phyloP scores from a whole-genome alignment of 192 early-diverging fungal genomes.

The Thamnidium elegans region DNA sequence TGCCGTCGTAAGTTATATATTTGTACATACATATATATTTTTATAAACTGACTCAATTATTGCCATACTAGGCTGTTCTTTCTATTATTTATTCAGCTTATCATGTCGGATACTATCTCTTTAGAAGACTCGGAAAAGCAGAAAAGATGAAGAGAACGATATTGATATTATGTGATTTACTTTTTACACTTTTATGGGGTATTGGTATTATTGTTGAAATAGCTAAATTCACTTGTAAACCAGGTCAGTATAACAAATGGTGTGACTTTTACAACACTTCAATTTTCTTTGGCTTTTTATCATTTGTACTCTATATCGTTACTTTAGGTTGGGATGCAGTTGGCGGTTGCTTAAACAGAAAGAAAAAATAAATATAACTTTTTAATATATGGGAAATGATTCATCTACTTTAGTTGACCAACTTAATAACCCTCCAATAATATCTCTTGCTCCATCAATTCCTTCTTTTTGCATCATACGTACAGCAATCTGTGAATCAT shows the following conservation, averaged over 20 bases:
- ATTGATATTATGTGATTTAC: slow-evolving; percentile 25
- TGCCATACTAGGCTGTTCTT: slow-evolving; percentile 12
- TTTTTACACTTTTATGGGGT: slow-evolving; percentile 38
- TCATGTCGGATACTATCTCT: slow-evolving; percentile 17
- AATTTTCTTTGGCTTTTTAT: slow-evolving; percentile 39
- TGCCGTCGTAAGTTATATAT: slow-evolving; percentile 25
- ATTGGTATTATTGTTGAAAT: slow-evolving; percentile 32
- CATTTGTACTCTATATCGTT: slow-evolving; percentile 26
- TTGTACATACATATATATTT: background rate
- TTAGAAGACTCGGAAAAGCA: slow-evolving; percentile 19
- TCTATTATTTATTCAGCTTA: slow-evolving; percentile 23
- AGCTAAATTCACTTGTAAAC: slow-evolving; percentile 18
- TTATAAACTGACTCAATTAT: background rate
- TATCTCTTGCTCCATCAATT: slow-evolving; percentile 65
- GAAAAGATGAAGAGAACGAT: slow-evolving; percentile 31
- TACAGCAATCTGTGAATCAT: slow-evolving; percentile 88
- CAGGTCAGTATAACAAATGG: slow-evolving; percentile 30
- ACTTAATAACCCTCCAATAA: slow-evolving; percentile 75
- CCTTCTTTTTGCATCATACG: slow-evolving; percentile 66
- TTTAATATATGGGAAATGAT: slow-evolving; percentile 79
- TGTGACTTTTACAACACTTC: slow-evolving; percentile 43
- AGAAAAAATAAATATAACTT: background rate
- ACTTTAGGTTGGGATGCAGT: slow-evolving; percentile 31
- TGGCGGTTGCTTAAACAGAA: slow-evolving; percentile 14
- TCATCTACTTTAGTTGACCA: slow-evolving; percentile 78